Conservation (phyloP, 768 basidiomycete genomes). For the Rhodocollybia butyracea region DNA sequence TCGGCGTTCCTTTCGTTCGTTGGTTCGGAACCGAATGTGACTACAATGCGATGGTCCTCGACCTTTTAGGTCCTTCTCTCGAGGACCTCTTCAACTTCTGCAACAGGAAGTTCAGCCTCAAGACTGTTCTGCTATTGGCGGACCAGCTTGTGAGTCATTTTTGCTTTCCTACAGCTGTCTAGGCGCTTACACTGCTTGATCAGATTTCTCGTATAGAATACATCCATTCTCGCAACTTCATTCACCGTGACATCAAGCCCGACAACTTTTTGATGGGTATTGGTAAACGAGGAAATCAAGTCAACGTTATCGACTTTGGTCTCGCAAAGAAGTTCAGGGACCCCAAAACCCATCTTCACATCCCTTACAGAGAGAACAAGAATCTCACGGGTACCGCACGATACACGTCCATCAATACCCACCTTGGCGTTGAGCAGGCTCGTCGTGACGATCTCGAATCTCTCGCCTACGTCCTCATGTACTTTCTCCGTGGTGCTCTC, state of each 20-base stretch:
- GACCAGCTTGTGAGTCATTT: conserved; percentile 82
- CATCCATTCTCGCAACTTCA: conserved; percentile 99
- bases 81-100: conserved; percentile 94
- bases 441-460: conserved; percentile 98
- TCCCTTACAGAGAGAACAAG: conserved; percentile 99
- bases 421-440: conserved; percentile 96
- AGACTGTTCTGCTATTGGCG: conserved; percentile 94
- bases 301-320: conserved; percentile 98
- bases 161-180: conserved; percentile 9
- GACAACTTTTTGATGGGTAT: conserved; percentile 99
- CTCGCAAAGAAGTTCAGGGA: conserved; percentile 99
- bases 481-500: conserved; percentile 96
- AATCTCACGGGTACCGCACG: conserved; percentile 98
- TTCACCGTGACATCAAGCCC: conserved; percentile 97
- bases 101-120: conserved; percentile 96
- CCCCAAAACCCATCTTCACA: conserved; percentile 99
- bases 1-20: conserved; percentile 96
- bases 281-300: conserved; percentile 99
- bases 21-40: conserved; percentile 97
- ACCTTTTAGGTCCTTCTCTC: conserved; percentile 89
- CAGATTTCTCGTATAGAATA: conserved; percentile 99
- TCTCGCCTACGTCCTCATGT: conserved; percentile 98
- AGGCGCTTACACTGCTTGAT: conserved; percentile 17
- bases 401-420: conserved; percentile 99
- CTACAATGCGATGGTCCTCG: conserved; percentile 99